A percentile compares a stretch with the other conserved stretches of the same genome.
phyloP scores from a whole-genome alignment of 176 grass and related monocot genomes.

The Paspalum vaginatum region DNA sequence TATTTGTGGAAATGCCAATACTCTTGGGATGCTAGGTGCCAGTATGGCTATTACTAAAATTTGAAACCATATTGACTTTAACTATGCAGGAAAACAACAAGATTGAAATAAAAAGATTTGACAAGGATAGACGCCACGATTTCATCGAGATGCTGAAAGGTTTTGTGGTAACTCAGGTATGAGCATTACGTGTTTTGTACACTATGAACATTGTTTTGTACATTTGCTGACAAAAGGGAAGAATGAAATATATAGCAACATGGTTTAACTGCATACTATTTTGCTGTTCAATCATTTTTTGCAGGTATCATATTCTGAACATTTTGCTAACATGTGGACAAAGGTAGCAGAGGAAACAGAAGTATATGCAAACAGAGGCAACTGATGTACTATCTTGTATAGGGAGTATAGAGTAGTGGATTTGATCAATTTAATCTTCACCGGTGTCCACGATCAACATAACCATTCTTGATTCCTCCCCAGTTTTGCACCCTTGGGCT shows the following conservation, averaged over 20 bases:
- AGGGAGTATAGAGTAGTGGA: conserved; percentile 39
- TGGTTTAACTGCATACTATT: background rate
- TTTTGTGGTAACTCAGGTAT: conserved; percentile 86
- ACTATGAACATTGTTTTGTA: background rate
- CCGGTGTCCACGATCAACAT: background rate
- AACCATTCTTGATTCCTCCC: conserved; percentile 33
- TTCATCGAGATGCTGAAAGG: conserved; percentile 87
- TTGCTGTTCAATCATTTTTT: background rate
- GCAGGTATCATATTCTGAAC: conserved; percentile 72
- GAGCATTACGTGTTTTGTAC: background rate
- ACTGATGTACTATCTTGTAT: conserved; percentile 43
- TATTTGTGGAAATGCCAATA: background rate
- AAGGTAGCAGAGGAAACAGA: conserved; percentile 83
- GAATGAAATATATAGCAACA: background rate
- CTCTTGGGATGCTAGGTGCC: background rate
- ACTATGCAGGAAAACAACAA: conserved; percentile 81
- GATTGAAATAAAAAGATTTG: conserved; percentile 77
- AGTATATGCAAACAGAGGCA: conserved; percentile 48
- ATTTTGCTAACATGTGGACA: conserved; percentile 73
- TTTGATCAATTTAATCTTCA: conserved; percentile 31
- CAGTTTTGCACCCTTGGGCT: conserved; percentile 43
- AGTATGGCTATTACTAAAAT: conserved; percentile 1
- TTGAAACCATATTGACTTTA: conserved; percentile 10
- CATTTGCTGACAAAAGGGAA: background rate
- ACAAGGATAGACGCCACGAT: conserved; percentile 67